A percentile compares a stretch with the other conserved stretches of the same genome.
phyloP scores from a whole-genome alignment of 495 filamentous ascomycete genomes.

The Cercophora newfieldiana region DNA sequence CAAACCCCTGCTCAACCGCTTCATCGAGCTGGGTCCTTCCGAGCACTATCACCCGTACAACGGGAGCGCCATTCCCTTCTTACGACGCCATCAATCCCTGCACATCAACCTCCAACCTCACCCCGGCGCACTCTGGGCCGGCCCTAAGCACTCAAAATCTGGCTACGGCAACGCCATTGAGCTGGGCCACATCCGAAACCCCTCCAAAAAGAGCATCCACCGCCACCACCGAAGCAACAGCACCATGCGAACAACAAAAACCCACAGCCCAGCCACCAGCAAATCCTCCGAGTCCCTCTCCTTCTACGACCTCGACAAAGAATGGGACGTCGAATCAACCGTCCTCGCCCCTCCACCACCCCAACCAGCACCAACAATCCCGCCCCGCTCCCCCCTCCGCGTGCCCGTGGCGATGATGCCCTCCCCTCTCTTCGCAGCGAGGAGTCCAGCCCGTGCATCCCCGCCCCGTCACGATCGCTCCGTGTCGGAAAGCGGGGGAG shows the following conservation, averaged over 20 bases:
- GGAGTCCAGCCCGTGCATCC: not conserved
- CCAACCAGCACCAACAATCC: not conserved
- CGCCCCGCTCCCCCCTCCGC: not conserved
- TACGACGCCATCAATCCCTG: not conserved
- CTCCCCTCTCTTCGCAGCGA: not conserved
- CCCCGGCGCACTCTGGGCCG: not conserved
- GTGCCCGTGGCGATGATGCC: not conserved
- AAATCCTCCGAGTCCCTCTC: not conserved
- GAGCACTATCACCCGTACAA: not conserved
- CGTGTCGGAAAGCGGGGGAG: not conserved
- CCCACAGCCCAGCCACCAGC: not conserved
- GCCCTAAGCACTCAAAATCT: not conserved
- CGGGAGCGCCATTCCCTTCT: not conserved
- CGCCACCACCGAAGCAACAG: not conserved
- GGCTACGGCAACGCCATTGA: no score
- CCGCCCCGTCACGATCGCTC: not conserved
- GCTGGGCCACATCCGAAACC: not conserved
- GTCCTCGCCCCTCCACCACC: not conserved
- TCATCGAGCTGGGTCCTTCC: not conserved
- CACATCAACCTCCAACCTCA: constrained; percentile 1
- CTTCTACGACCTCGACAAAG: not conserved
- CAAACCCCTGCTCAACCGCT: constrained; percentile 3
- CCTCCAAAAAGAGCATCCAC: not conserved
- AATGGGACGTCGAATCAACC: not conserved
- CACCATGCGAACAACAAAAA: not conserved